Evolutionary conservation across 2,329 filamentous ascomycete genomes (phyloP).

Genomic region (Cladosporium sp.): DNA sequence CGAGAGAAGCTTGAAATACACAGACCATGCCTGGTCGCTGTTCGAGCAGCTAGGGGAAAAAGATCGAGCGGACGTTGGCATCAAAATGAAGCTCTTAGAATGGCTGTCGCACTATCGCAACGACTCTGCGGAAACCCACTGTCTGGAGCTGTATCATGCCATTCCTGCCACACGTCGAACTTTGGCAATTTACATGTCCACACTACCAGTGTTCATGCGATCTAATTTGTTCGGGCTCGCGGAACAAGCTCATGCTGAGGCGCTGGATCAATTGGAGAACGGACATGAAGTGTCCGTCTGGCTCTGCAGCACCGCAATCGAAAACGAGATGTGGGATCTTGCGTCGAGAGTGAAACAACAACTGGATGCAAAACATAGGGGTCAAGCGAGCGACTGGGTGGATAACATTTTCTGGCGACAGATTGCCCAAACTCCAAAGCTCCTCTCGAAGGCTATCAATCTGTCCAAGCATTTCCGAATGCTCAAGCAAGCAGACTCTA

Average conservation of each 20-base stretch:
- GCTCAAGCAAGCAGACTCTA: slow-evolving; percentile 16
- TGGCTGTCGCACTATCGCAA: slow-evolving; percentile 29
- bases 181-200: slow-evolving; percentile 29
- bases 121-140: slow-evolving; percentile 28
- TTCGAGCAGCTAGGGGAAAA: slow-evolving; percentile 36
- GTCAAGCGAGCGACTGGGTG: slow-evolving; percentile 11
- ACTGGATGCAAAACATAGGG: slow-evolving; percentile 19
- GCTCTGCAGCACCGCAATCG: slow-evolving; percentile 28
- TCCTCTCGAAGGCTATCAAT: slow-evolving; percentile 25
- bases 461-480: slow-evolving; percentile 21
- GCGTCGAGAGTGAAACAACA: slow-evolving; percentile 25
- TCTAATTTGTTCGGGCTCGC: slow-evolving; percentile 24
- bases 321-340: slow-evolving; percentile 25
- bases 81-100: slow-evolving; percentile 33
- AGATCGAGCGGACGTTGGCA: slow-evolving; percentile 26
- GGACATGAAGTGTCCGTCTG: slow-evolving; percentile 28
- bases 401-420: slow-evolving; percentile 30
- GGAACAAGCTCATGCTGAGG: slow-evolving; percentile 31
- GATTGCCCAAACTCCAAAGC: slow-evolving; percentile 26
- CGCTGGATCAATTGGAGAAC: slow-evolving; percentile 31
- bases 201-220: slow-evolving; percentile 26
- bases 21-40: slow-evolving; percentile 39
- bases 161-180: slow-evolving; percentile 28
- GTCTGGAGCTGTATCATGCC: slow-evolving; percentile 31
- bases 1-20: slow-evolving; percentile 1